phyloP scores from a whole-genome alignment of 2,329 filamentous ascomycete species.

The Talaromyces piceae region DNA sequence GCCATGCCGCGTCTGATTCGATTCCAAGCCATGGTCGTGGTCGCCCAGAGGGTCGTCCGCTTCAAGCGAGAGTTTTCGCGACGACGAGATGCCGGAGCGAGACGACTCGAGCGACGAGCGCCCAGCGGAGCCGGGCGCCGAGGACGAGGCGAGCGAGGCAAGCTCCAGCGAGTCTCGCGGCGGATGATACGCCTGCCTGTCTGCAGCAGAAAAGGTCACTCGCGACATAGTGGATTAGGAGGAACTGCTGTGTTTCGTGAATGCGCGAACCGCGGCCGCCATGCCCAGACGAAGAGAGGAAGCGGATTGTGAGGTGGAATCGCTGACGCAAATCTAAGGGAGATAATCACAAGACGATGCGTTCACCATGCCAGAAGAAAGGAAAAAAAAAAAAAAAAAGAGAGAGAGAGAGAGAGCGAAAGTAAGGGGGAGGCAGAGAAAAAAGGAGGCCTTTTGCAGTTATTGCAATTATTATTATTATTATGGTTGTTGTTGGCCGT shows the following conservation, averaged over 20 bases:
- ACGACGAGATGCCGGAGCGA: slow-evolving; percentile 83
- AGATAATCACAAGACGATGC: too few species aligned
- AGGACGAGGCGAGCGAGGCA: slow-evolving; percentile 85
- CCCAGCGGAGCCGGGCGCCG: slow-evolving; percentile 57
- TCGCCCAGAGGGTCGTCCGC: slow-evolving; percentile 67
- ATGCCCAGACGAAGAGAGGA: slow-evolving; percentile 7
- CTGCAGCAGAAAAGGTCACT: slow-evolving; percentile 23
- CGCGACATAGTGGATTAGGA: slow-evolving; percentile 23
- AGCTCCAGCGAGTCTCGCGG: slow-evolving; percentile 92
- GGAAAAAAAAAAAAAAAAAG: too few species aligned
- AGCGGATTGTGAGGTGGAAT: not conserved
- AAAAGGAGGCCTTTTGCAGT: not conserved
- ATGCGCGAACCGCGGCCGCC: slow-evolving; percentile 6
- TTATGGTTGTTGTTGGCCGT: too few species aligned
- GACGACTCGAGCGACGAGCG: slow-evolving; percentile 66
- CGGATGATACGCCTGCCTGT: slow-evolving; percentile 27
- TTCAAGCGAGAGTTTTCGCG: slow-evolving; percentile 79
- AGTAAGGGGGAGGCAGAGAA: slow-evolving; percentile 1
- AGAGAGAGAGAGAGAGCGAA: not conserved
- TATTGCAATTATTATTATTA: not conserved
- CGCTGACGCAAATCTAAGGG: not conserved
- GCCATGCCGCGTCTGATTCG: slow-evolving; percentile 38
- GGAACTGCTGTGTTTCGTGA: slow-evolving; percentile 4
- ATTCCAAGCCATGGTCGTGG: slow-evolving; percentile 47
- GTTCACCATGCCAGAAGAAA: too few species aligned